Conservation (phyloP, 257 asterid species). For the Gentiana macrophylla region DNA sequence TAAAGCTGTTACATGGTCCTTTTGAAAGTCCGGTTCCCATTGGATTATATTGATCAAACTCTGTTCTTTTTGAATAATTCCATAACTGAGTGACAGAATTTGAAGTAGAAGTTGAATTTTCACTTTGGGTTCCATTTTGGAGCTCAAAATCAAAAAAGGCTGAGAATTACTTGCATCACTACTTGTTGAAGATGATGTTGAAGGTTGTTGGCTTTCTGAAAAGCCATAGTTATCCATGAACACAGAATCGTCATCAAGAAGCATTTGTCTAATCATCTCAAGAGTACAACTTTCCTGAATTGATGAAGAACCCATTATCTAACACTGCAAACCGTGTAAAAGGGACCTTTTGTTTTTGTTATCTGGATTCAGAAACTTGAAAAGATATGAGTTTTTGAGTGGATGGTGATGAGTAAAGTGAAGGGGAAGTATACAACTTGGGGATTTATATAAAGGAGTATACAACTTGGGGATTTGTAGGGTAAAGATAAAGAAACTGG, state of each 20-base stretch:
- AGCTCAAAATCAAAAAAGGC: conserved; percentile 10
- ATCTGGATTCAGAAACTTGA: neutral
- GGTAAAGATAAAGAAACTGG: too few relatives aligned
- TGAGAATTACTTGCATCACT: conserved; percentile 12
- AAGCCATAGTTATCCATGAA: conserved; percentile 33
- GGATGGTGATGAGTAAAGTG: too few relatives aligned
- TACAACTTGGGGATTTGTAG: too few relatives aligned
- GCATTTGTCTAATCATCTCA: conserved; percentile 63
- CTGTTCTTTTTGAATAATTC: neutral
- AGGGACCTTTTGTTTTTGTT: too few relatives aligned
- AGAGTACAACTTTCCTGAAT: conserved; percentile 44
- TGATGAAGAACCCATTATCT: conserved; percentile 10
- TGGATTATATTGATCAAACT: neutral
- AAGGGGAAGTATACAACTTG: neutral
- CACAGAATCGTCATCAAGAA: conserved; percentile 55
- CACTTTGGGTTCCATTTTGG: conserved; percentile 6
- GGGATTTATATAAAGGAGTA: too few relatives aligned
- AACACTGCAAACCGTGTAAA: too few relatives aligned
- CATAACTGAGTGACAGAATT: neutral
- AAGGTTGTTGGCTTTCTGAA: conserved; percentile 20
- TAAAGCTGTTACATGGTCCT: conserved; percentile 7
- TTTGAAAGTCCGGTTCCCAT: neutral
- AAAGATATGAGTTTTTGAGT: conserved; percentile 22
- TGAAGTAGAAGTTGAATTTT: conserved; percentile 4
- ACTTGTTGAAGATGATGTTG: conserved; percentile 10